Conservation (phyloP, 805 yeast species). For the Candida arabinofermentans region DNA sequence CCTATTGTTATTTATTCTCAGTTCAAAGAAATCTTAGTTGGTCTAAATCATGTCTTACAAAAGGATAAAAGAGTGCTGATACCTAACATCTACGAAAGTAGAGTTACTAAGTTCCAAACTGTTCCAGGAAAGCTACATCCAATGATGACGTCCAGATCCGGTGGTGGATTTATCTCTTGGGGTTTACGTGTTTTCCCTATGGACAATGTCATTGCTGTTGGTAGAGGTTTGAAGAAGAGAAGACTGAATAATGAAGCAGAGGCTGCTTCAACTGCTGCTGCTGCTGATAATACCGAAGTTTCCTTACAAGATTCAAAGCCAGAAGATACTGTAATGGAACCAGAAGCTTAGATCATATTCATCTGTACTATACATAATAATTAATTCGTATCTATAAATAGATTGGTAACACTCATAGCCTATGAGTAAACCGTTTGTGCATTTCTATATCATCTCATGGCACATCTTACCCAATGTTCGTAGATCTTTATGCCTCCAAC, state of each 20-base stretch:
- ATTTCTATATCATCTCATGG: constrained; percentile 7
- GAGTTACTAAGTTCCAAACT: constrained; percentile 86
- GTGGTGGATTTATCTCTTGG: constrained; percentile 82
- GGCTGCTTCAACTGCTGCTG: constrained; percentile 9
- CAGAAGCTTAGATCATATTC: neutral
- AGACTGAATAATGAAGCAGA: constrained; percentile 16
- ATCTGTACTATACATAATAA: neutral
- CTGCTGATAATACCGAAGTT: constrained; percentile 2
- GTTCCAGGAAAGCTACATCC: constrained; percentile 95
- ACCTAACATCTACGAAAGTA: constrained; percentile 76
- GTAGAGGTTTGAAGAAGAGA: constrained; percentile 54
- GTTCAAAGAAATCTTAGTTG: constrained; percentile 74
- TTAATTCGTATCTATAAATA: too few relatives aligned
- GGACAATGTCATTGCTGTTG: constrained; percentile 61
- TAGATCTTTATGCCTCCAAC: constrained; percentile 39
- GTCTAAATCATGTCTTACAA: constrained; percentile 64
- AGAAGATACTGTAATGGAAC: neutral
- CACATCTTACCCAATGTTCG: constrained; percentile 12
- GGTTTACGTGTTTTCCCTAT: constrained; percentile 77
- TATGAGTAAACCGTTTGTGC: neutral
- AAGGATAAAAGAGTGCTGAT: constrained; percentile 71
- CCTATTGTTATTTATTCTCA: constrained; percentile 82
- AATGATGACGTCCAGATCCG: constrained; percentile 86
- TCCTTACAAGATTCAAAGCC: neutral
- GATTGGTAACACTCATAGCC: neutral